Evolutionary conservation across 345 rosid species (phyloP), one percentile per base, ranked within the genome.

Genomic region (Lepidium didymum): DNA sequence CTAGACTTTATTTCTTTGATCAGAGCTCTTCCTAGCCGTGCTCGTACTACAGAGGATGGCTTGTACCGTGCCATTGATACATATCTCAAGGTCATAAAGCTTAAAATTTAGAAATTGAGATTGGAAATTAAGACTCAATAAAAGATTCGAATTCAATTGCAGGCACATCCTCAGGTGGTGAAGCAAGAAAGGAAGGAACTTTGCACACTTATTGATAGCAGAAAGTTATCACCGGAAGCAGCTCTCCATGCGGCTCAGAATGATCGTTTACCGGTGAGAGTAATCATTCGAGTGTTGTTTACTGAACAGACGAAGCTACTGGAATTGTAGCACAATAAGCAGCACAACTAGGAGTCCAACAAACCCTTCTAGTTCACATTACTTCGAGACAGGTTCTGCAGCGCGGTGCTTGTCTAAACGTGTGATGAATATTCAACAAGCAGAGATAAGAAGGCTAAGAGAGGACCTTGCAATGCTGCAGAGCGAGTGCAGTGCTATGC

Each of bases 1-100:
- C 50, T 56, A 0, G 88, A 90, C 71, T 87, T 93, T 40, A 53
- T 81, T 38, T 77, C 83, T 2, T 84, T 93, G 14, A 86, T 81
- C 42, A 74, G 70, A 13, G 87, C 86, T 77, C 77, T 93, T 5
- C 98, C 98, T 31, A 15, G 75, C 58, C 83, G 86, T 56, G 85
- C 94, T 14, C 94, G 96, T 21, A 80, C 85, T 23, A 68, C 74
- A 6, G 92, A 93, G 54, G 95, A 93, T 23, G 92, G 92, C 23
- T 43, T 93, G 23, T 93, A 93, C 76, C 81, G 97, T 2, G 92
- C 98, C 81, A 79, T 93, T 56, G 96, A 93, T 63, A 87, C 96
- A 47, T 90, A 88, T 70, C 95, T 93, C 51, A 93, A 93, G 76
- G 95, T 85, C 73, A 38, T 15, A 33, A 70, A 70, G 29, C 33